Evolutionary conservation across 176 grass and related monocot genomes (phyloP).

Genomic region (Triticum monococcum): DNA sequence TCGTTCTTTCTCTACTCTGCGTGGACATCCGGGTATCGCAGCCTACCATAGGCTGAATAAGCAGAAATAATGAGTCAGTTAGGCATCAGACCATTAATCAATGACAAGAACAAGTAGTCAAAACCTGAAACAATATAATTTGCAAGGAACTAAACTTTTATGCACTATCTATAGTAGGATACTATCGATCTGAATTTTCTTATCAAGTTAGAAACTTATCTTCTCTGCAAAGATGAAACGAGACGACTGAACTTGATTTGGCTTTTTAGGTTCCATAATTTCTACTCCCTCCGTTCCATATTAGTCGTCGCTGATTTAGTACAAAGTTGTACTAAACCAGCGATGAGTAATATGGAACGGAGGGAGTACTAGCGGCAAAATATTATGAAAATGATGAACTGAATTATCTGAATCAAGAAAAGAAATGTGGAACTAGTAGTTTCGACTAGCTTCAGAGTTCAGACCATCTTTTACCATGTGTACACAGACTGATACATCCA

Average conservation of each 20-base stretch:
- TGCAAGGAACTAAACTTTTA: not conserved
- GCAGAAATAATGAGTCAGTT: not conserved
- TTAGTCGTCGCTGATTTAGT: too few relatives aligned
- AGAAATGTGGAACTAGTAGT: not conserved
- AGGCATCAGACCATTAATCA: not conserved
- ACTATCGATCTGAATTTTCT: not conserved
- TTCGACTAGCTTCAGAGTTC: not conserved
- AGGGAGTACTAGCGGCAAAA: not conserved
- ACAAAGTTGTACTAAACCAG: too few relatives aligned
- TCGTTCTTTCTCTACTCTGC: not conserved
- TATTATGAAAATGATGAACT: not conserved
- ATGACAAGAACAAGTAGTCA: not conserved
- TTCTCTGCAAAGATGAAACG: not conserved
- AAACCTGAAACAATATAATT: not conserved
- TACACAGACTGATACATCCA: not conserved
- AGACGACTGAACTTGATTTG: not conserved
- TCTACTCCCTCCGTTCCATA: not conserved
- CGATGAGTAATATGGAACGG: too few relatives aligned
- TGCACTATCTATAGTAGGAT: not conserved
- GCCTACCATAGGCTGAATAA: not conserved
- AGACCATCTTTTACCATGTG: not conserved
- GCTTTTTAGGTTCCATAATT: not conserved
- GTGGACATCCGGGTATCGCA: not conserved
- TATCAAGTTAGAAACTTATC: not conserved
- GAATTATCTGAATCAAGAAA: not conserved